Conservation (phyloP, 495 filamentous ascomycete genomes). For the Evernia prunastri region DNA sequence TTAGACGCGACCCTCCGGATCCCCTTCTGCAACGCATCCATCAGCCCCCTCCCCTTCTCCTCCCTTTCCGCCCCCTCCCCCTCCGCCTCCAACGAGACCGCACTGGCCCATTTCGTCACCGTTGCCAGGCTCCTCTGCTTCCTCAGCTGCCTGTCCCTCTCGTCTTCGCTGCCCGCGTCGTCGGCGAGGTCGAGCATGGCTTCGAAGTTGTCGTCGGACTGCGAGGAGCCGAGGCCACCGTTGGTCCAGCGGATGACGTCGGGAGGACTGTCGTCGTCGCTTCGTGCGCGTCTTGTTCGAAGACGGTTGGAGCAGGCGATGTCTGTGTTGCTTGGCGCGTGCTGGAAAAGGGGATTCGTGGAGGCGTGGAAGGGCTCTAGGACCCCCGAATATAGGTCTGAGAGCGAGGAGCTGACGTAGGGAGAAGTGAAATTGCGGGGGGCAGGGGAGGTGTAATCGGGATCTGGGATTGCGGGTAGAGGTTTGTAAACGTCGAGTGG, state of each 20-base stretch:
- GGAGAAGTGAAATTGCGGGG: neutral
- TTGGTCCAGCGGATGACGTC: neutral
- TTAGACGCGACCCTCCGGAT: neutral
- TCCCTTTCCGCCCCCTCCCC: neutral
- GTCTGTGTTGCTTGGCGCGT: neutral
- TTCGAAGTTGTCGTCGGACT: conserved; percentile 4
- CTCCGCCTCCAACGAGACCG: neutral
- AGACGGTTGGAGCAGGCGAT: neutral
- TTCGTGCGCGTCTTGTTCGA: no score
- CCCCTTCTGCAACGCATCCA: neutral
- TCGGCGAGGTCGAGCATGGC: neutral
- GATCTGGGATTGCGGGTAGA: neutral
- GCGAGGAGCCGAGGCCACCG: neutral
- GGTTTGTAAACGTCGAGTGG: neutral
- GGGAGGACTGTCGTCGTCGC: neutral
- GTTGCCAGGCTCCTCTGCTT: neutral
- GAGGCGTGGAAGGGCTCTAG: neutral
- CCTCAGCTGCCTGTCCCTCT: neutral
- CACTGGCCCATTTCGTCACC: neutral
- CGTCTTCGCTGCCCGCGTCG: neutral
- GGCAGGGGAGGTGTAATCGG: neutral
- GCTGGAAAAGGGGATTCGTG: conserved; percentile 11
- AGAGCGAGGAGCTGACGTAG: neutral
- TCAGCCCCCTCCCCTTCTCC: neutral
- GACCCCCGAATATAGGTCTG: neutral